A percentile compares a stretch with the other conserved stretches of the same genome.
Evolutionary conservation across 805 yeast species (phyloP).

Genomic region (Tetrapisispora nanseiensis): DNA sequence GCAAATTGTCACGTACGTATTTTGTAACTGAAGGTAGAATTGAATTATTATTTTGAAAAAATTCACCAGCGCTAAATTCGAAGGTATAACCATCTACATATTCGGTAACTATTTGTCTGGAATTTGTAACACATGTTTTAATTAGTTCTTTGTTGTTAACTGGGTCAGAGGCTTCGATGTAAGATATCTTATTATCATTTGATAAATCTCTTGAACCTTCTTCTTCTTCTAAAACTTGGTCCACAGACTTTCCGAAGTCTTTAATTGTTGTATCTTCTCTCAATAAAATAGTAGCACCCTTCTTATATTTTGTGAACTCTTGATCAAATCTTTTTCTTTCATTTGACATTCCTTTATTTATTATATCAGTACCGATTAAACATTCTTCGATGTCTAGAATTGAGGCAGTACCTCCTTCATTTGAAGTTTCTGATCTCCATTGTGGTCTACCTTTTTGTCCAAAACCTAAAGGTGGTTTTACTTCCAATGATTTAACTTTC

Average conservation of each 20-base stretch:
- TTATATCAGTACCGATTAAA: constrained; percentile 71
- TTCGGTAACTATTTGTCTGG: constrained; percentile 73
- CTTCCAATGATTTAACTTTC: constrained; percentile 33
- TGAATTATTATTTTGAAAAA: constrained; percentile 91
- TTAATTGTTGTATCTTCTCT: constrained; percentile 60
- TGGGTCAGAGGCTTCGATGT: constrained; percentile 26
- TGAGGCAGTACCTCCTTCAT: constrained; percentile 47
- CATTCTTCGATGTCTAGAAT: constrained; percentile 92
- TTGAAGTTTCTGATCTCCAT: constrained; percentile 43
- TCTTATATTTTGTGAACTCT: constrained; percentile 41
- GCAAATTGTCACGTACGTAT: constrained; percentile 67
- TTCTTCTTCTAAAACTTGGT: constrained; percentile 28
- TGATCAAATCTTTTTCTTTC: constrained; percentile 52
- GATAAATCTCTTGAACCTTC: constrained; percentile 38
- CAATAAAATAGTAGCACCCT: constrained; percentile 79
- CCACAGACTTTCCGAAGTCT: constrained; percentile 17
- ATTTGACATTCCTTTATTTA: constrained; percentile 61
- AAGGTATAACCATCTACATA: constrained; percentile 65
- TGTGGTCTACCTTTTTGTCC: constrained; percentile 73
- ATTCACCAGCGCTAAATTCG: constrained; percentile 88
- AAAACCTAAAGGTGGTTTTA: constrained; percentile 74
- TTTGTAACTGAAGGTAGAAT: constrained; percentile 75
- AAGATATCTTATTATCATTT: constrained; percentile 30
- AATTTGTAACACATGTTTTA: constrained; percentile 69
- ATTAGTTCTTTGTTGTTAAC: constrained; percentile 30